Base-by-base conservation (phyloP, 2,329 filamentous ascomycete species). In the Triangularia verruculosa region DNA sequence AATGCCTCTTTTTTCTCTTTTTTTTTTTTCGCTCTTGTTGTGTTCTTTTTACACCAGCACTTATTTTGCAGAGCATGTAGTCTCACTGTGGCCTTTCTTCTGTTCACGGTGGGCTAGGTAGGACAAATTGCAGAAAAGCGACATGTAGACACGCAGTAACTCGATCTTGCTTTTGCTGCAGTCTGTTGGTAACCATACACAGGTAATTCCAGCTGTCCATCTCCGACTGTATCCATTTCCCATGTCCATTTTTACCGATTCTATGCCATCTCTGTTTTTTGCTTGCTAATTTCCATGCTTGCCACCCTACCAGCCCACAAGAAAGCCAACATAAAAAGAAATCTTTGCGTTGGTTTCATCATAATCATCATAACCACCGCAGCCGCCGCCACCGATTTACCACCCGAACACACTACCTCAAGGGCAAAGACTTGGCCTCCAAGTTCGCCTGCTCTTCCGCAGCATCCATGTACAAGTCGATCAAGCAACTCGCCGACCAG, bases 401-500 rank as follows among this genome's bases (percentile, higher is more conserved):
- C 34, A 3, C 15, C 34, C 34, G n/a, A 20, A 47, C n/a, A 20
- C 7, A 20, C 65, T 62, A 72, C 55, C 70, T 69, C 59, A 71
- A 59, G 12, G 72, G 72, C 63, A 74, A 62, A 11, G 64, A 56
- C 64, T 68, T 62, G 20, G 28, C 57, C 52, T 66, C 68, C 25
- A 68, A 59, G 56, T 70, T 70, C 12, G 69, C 74, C 69, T 83
- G 80, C 70, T 81, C 81, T 68, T 84, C 83, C 25, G 84, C 82
- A 17, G 92, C 94, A 75, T 99, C 95, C 82, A 97, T 93, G 79
- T 97, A 99, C 68, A 99, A 78, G 78, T 99, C 95, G 72, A 99
- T 91, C 73, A 99, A 81, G 75, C 95, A 98, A 22, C 92, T 90
- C 28, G 95, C 91, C 60, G 93, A 97, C 95, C 95, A 99, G 60